Evolutionary conservation across 129 eudicot genomes (phyloP).

Genomic region (Arctium lappa): DNA sequence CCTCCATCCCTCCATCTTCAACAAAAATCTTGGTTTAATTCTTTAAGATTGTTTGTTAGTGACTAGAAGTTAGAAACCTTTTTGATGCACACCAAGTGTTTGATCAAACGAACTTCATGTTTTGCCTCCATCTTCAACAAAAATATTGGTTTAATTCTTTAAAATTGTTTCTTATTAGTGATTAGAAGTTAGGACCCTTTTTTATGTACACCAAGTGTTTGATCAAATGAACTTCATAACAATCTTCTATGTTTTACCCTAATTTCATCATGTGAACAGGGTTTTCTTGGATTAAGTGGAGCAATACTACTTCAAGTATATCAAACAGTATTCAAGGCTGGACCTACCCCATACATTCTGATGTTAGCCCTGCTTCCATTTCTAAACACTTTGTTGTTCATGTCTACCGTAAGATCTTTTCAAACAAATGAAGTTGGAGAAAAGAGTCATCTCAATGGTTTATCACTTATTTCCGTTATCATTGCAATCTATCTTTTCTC

Average conservation of each 20-base stretch:
- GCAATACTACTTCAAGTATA: constrained; percentile 74
- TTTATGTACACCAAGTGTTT: constrained; percentile 8
- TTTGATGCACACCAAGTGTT: constrained; percentile 9
- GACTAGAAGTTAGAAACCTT: background rate
- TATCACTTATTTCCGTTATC: constrained; percentile 51
- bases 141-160: background rate
- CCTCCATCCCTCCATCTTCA: background rate
- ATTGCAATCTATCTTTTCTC: constrained; percentile 65
- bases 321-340: constrained; percentile 50
- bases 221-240: background rate
- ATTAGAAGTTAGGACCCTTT: background rate
- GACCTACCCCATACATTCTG: constrained; percentile 51
- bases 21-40: background rate
- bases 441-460: constrained; percentile 50
- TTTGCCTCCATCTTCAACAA: background rate
- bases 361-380: constrained; percentile 64
- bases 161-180: background rate
- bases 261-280: constrained; percentile 31
- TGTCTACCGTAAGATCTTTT: constrained; percentile 49
- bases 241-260: background rate
- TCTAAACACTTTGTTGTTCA: constrained; percentile 53
- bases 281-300: constrained; percentile 84
- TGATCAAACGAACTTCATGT: background rate
- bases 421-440: constrained; percentile 44
- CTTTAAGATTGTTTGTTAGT: background rate